Conservation (phyloP, 2,329 filamentous ascomycete genomes). For the Pseudogymnoascus sp. region DNA sequence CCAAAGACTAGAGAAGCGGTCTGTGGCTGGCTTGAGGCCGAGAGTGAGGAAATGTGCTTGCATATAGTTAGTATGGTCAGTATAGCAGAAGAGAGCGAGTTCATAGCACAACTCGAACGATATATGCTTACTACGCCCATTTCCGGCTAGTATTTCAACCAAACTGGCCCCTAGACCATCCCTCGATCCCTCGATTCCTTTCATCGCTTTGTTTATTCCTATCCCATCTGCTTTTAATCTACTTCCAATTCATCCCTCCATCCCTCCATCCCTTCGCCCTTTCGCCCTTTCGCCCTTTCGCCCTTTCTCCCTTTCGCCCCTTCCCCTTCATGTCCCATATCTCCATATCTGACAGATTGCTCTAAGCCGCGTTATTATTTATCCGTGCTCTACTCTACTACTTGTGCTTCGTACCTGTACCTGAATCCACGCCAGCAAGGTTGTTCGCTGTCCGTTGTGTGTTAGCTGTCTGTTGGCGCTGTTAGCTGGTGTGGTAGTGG, state of each 20-base stretch:
- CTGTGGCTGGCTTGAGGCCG: not conserved
- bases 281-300: not conserved
- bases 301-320: not conserved
- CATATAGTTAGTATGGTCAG: not conserved
- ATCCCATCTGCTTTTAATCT: too few species aligned
- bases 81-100: not conserved
- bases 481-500: not conserved
- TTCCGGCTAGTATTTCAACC: not conserved
- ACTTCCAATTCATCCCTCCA: too few species aligned
- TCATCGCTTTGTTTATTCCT: not conserved
- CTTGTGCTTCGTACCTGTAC: not conserved
- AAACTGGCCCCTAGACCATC: not conserved
- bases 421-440: not conserved
- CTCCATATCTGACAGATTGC: not conserved
- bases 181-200: not conserved
- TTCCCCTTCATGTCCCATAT: not conserved
- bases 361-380: constrained; percentile 4
- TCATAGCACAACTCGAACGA: not conserved
- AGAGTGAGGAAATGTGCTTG: not conserved
- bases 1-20: not conserved
- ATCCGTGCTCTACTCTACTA: not conserved
- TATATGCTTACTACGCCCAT: not conserved
- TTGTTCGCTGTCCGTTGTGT: not conserved
- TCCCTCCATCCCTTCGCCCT: not conserved
- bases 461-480: not conserved